A percentile compares a stretch with the other conserved stretches of the same genome.
phyloP scores from a whole-genome alignment of 2,329 filamentous ascomycete genomes.

The Trichoderma sp. region DNA sequence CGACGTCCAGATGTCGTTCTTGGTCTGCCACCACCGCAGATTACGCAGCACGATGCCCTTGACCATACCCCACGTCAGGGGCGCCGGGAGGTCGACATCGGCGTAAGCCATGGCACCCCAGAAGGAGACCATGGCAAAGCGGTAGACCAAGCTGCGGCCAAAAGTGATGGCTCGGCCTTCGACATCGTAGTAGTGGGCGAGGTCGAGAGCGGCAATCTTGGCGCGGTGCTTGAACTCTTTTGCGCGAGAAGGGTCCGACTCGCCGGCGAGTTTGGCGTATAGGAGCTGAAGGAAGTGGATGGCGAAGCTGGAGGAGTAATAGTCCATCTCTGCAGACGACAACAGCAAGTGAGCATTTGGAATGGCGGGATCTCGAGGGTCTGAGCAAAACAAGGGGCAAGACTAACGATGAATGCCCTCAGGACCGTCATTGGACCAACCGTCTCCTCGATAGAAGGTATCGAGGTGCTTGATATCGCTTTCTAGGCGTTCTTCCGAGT shows the following conservation, averaged over 20 bases:
- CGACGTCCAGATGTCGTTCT: slow-evolving; percentile 73
- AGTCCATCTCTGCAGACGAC: slow-evolving; percentile 68
- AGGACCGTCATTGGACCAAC: slow-evolving; percentile 82
- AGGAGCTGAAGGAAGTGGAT: slow-evolving; percentile 80
- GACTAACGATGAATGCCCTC: slow-evolving; percentile 69
- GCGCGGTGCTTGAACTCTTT: slow-evolving; percentile 72
- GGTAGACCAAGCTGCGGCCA: slow-evolving; percentile 76
- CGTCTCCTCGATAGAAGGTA: slow-evolving; percentile 79
- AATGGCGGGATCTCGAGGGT: neutral
- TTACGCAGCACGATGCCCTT: slow-evolving; percentile 76
- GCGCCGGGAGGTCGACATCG: slow-evolving; percentile 70
- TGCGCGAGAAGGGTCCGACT: slow-evolving; percentile 67
- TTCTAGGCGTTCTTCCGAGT: slow-evolving; percentile 70
- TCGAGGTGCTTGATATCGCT: slow-evolving; percentile 78
- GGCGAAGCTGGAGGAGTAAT: slow-evolving; percentile 81
- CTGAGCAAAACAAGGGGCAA: neutral
- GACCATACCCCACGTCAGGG: slow-evolving; percentile 77
- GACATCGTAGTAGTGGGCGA: slow-evolving; percentile 76
- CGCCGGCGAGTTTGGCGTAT: slow-evolving; percentile 71
- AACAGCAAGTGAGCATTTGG: neutral
- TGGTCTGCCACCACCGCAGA: slow-evolving; percentile 78
- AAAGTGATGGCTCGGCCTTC: slow-evolving; percentile 75
- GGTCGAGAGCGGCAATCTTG: slow-evolving; percentile 67
- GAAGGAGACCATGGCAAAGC: slow-evolving; percentile 85
- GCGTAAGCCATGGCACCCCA: slow-evolving; percentile 80